Evolutionary conservation across 2,329 filamentous ascomycete species (phyloP).

Genomic region (Ascochyta fabae): DNA sequence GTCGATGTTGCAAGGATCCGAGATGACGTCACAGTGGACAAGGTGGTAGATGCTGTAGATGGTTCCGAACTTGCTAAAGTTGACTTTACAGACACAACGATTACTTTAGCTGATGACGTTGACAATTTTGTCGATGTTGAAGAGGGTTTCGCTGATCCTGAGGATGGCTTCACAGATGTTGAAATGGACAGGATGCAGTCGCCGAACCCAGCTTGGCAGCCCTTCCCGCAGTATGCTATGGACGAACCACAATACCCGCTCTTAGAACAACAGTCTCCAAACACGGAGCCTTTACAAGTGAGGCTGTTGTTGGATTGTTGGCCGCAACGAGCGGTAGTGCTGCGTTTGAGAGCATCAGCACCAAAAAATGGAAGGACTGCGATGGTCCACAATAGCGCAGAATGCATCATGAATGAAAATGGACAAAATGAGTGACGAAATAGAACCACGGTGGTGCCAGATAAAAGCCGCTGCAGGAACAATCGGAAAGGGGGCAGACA

Average conservation of each 20-base stretch:
- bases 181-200: constrained; percentile 25
- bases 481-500: constrained; percentile 1
- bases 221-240: constrained; percentile 36
- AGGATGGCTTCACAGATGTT: constrained; percentile 1
- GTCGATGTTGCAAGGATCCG: neutral
- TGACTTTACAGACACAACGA: neutral
- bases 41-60: constrained; percentile 1
- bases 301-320: constrained; percentile 2
- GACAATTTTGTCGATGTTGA: constrained; percentile 1
- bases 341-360: constrained; percentile 6
- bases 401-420: constrained; percentile 8
- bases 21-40: constrained; percentile 1
- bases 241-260: constrained; percentile 52
- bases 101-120: neutral
- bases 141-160: neutral
- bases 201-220: constrained; percentile 45
- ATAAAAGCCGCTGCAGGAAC: neutral
- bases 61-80: neutral
- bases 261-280: constrained; percentile 55
- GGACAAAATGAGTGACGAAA: constrained; percentile 12
- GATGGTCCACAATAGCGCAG: constrained; percentile 12
- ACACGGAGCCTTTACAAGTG: constrained; percentile 52
- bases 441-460: neutral
- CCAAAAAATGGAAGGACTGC: constrained; percentile 16
- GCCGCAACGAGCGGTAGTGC: constrained; percentile 10